Conservation (phyloP, 352 stramenopile genomes). For the Globisporangium cylindrosporum region DNA sequence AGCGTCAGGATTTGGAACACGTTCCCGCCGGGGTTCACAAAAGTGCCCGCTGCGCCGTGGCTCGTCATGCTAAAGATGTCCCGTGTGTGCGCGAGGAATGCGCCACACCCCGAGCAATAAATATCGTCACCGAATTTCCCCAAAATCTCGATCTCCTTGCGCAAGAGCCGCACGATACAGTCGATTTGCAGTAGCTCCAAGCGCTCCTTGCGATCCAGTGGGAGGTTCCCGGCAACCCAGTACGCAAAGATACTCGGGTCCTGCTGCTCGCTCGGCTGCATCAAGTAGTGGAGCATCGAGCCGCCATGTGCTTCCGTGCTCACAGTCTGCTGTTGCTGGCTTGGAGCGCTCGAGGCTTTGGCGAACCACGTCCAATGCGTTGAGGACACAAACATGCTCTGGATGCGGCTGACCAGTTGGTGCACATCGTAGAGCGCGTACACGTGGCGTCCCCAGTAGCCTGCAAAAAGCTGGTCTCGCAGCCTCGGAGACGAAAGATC, state of each 20-base stretch:
- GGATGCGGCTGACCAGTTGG: constrained; percentile 58
- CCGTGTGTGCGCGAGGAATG: constrained; percentile 57
- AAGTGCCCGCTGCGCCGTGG: constrained; percentile 62
- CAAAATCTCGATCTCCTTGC: constrained; percentile 53
- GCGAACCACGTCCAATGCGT: constrained; percentile 74
- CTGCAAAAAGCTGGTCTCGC: constrained; percentile 29
- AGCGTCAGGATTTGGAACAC: constrained; percentile 84
- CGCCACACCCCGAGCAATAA: constrained; percentile 59
- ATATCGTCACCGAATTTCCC: constrained; percentile 61
- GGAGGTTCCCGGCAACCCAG: constrained; percentile 75
- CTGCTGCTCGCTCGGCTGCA: constrained; percentile 30
- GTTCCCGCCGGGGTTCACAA: constrained; percentile 75
- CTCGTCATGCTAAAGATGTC: constrained; percentile 80
- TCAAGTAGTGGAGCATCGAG: constrained; percentile 31
- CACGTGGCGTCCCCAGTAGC: constrained; percentile 45
- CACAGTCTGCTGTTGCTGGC: constrained; percentile 16
- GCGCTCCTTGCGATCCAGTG: constrained; percentile 53
- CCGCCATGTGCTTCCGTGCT: constrained; percentile 10
- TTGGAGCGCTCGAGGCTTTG: constrained; percentile 20
- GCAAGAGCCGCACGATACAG: constrained; percentile 57
- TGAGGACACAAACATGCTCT: constrained; percentile 65
- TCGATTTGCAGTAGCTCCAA: constrained; percentile 59
- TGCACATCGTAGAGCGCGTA: constrained; percentile 63
- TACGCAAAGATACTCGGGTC: constrained; percentile 76
- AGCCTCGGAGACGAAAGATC: not conserved